These are phyloP conservation scores for Neonectria neomacrospora DNA, from an alignment of 2,329 filamentous ascomycete species.

Conservation along the genomic window DNA sequence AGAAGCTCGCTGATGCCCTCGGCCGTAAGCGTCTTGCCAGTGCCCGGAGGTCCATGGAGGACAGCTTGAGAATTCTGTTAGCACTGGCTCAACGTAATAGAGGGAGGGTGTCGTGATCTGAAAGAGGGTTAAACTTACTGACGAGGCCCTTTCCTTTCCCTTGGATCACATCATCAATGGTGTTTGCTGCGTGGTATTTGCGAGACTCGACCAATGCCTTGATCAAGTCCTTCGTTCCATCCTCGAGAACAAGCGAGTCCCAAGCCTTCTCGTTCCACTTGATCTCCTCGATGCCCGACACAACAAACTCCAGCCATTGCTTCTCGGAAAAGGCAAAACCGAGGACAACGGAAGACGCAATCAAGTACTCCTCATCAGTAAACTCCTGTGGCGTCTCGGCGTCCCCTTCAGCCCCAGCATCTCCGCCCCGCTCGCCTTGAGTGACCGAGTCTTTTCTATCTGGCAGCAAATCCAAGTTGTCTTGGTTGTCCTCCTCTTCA, in stretches of 20 bases:
- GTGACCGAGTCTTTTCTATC: slow-evolving; percentile 36
- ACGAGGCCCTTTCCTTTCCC: slow-evolving; percentile 91
- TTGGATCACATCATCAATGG: slow-evolving; percentile 83
- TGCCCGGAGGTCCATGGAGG: slow-evolving; percentile 86
- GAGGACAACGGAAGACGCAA: slow-evolving; percentile 84
- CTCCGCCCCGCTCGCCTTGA: slow-evolving; percentile 1
- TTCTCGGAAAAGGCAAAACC: slow-evolving; percentile 92
- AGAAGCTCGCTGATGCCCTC: slow-evolving; percentile 88
- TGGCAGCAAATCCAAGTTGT: slow-evolving; percentile 67
- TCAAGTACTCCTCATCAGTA: slow-evolving; percentile 84
- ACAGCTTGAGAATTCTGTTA: slow-evolving; percentile 60
- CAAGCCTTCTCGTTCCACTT: slow-evolving; percentile 88
- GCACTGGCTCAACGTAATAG: slow-evolving; percentile 8
- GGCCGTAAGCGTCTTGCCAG: slow-evolving; percentile 88
- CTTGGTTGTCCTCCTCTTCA: slow-evolving; percentile 48
- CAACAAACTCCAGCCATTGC: slow-evolving; percentile 87
- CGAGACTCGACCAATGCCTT: slow-evolving; percentile 83
- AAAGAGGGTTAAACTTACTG: slow-evolving; percentile 50
- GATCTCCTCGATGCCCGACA: slow-evolving; percentile 83
- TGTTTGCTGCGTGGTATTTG: slow-evolving; percentile 82
- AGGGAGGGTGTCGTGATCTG: neutral
- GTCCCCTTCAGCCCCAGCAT: slow-evolving; percentile 14
- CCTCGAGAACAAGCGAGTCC: slow-evolving; percentile 78
- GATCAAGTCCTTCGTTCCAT: slow-evolving; percentile 72
- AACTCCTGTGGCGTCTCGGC: slow-evolving; percentile 59